Conservation (phyloP, 768 basidiomycete species). For the Cystofilobasidium ferigula region DNA sequence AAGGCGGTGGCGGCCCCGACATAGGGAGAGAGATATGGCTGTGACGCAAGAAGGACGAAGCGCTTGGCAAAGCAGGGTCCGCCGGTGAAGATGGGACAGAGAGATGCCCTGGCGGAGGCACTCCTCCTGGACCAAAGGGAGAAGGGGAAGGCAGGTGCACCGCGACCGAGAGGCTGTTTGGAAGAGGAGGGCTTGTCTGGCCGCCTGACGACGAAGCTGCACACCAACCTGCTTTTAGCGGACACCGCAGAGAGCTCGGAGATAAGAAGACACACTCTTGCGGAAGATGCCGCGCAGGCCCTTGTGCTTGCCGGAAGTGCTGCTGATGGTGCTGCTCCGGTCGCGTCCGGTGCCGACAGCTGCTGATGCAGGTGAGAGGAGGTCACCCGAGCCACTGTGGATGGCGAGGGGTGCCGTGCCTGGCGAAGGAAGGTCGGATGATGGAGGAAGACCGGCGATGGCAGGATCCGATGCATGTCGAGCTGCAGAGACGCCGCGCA, state of each 20-base stretch:
- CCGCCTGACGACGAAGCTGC: background rate
- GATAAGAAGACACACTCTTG: constrained; percentile 5
- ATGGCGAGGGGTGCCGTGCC: background rate
- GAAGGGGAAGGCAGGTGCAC: background rate
- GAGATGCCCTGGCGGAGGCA: no score
- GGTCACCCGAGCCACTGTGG: background rate
- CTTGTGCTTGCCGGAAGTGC: background rate
- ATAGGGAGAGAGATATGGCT: background rate
- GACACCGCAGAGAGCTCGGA: background rate
- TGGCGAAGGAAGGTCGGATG: background rate
- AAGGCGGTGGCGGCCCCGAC: background rate
- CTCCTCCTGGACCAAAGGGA: no score
- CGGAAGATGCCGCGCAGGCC: background rate
- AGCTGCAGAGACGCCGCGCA: background rate
- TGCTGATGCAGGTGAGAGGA: background rate
- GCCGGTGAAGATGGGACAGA: constrained; percentile 3
- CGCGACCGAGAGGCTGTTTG: background rate
- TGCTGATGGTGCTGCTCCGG: background rate
- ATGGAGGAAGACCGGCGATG: background rate
- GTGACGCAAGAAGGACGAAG: background rate
- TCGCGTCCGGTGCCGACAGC: background rate
- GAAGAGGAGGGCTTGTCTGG: background rate
- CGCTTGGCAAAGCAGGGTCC: background rate
- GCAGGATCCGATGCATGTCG: background rate
- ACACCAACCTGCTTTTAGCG: background rate